Evolutionary conservation across 331 rosid genomes (phyloP), one percentile per base, ranked within the genome.

Genomic region (Pyrus hybrid): DNA sequence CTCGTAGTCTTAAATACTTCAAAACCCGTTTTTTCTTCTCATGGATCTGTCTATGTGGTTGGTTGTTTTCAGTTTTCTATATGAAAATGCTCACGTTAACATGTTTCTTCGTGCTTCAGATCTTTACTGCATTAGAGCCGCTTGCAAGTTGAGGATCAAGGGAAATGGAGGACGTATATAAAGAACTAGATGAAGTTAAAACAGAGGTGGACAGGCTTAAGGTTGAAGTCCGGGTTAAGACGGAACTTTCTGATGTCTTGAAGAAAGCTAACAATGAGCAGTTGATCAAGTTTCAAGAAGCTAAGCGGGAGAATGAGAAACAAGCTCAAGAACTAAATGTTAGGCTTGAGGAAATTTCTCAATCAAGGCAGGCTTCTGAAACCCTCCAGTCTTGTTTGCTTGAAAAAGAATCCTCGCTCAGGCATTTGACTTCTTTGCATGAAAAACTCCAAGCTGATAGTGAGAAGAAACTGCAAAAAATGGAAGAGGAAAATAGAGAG

Each of bases 401-500:
- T 20, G 85, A 86, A 78, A 89, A 86, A 32, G 93, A 89, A 64
- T 10, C 11, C 1, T 62, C 65, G 20, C 49, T 81, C 41, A 79
- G 63, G 49, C 82, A 70, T 72, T 70, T 85, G 77, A 73, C 69
- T 75, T 87, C 76, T 16, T 79, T 82, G 84, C 83, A 83, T 80
- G 81, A 80, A 43, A 91, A 80, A 64, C 72, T 86, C 28, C 82
- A 77, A 82, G 77, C 47, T 7, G 82, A 70, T 77, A 68, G 41
- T 28, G 71, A 79, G 25, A 86, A 80, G 75, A 89, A 84, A 76
- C 49, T 82, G 77, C 75, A 68, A 13, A 83, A 63, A 43, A 37
- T 78, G 84, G 93, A 89, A 76, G 91, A 65, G 57, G 80, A 81
- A 35, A 91, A 83, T 35, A 80, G 63, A 72, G 79, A 79, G 71